These are phyloP conservation scores for Trichoderma sp. DNA, from an alignment of 2,329 filamentous ascomycete genomes.

Conservation along the genomic window DNA sequence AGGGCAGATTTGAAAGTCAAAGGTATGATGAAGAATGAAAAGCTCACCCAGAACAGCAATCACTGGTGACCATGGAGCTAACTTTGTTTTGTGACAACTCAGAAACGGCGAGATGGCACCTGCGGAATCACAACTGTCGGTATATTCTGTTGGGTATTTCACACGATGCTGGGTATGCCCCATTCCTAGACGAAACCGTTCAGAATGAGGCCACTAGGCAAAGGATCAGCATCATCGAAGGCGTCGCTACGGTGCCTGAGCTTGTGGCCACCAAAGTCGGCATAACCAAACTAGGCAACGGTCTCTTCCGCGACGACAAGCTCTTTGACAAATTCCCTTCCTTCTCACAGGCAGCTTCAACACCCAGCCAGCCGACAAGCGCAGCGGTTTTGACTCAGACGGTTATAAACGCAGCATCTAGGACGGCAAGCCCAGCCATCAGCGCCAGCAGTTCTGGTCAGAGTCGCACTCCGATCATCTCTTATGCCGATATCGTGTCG, in stretches of 20 bases:
- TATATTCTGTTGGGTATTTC: conserved; percentile 60
- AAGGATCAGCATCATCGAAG: conserved; percentile 55
- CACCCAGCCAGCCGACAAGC: not conserved
- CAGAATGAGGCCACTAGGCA: conserved; percentile 41
- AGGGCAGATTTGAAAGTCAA: conserved; percentile 59
- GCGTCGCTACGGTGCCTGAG: conserved; percentile 49
- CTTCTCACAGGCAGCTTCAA: no score
- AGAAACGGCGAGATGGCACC: conserved; percentile 55
- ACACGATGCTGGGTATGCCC: conserved; percentile 59
- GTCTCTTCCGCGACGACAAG: conserved; percentile 54
- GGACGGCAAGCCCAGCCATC: conserved; percentile 21
- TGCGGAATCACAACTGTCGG: conserved; percentile 60
- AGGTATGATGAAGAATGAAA: conserved; percentile 39
- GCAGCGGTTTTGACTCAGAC: not conserved
- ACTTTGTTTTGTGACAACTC: not conserved
- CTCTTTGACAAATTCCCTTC: conserved; percentile 37
- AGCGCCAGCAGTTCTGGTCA: conserved; percentile 20
- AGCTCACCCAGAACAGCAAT: not conserved
- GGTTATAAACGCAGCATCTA: not conserved
- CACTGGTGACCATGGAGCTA: not conserved
- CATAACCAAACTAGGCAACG: conserved; percentile 44
- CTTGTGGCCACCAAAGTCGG: conserved; percentile 46
- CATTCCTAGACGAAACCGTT: conserved; percentile 55
- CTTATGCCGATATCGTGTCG: conserved; percentile 43
- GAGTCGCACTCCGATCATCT: conserved; percentile 23